Evolutionary conservation across 2,329 filamentous ascomycete genomes (phyloP), one percentile per base, ranked within the genome.

Genomic region (Ceratocystis harringtonii): DNA sequence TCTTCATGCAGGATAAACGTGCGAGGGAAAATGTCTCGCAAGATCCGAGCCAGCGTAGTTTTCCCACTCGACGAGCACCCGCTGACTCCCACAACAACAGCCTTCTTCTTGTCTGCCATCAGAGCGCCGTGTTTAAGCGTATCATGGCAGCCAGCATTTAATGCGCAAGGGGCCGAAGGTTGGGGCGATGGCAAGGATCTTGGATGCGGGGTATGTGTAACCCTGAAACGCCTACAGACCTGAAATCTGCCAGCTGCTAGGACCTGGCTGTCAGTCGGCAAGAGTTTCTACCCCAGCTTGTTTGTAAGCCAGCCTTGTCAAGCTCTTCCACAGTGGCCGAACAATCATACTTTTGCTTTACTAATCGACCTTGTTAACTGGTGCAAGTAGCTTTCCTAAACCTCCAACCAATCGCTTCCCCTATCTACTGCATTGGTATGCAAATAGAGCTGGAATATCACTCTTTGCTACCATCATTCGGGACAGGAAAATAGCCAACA

Each of bases 11-110:
- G 81, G 71, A 97, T 89, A 72, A 91, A 92, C 17, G 85, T 81
- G 69, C 81, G 79, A 7, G 86, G 86, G 71, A 96, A 91, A 69
- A 95, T 86, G 72, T 89, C 85, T 67, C 90, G 85, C 19, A 99
- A 80, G 12, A 96, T 80, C 1, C 92, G 84, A 22, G 91, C 89
- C 15, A 99, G 82, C 1, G 94, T 97, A 1, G 94, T 97, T 78
- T 99, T 99, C 68, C 94, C 94, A 71, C 89, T 92, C 2, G 89
- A 95, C 1, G 92, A 96, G 69, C 89, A 90, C 65, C 94, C 94
- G 48, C 90, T 95, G 67, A 97, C 85, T 67, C 86, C 90, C 65
- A 97, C 78, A 55, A 96, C 78, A 68, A 92, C 73, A 45, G 81
- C 80, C 62, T 77, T 80, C 22, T 77, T 80, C 19, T 70, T 73